Evolutionary conservation across 1,139 yeast genomes (phyloP), one percentile per base, ranked within the genome.

Genomic region (Hansenula sp.): DNA sequence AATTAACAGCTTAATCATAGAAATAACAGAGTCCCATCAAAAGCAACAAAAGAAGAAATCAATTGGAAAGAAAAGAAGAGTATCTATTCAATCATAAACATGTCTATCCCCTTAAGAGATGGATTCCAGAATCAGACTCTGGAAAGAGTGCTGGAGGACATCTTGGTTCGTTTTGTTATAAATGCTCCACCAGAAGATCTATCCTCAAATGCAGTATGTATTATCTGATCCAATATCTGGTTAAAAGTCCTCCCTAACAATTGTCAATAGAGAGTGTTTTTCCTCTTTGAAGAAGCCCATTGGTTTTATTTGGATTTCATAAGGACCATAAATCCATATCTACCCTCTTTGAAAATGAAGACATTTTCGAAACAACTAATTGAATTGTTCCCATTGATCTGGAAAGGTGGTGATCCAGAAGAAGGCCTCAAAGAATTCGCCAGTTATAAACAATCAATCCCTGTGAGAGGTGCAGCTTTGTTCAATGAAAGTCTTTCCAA

Each of bases 201-300:
- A 41, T 79, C 92, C 26, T 77, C 92, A 18, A 79, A 86, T 36
- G 96, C 89, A 53, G 71, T 57, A 44, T 21, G 42, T 38, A n/a
- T n/a, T n/a, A n/a, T n/a, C 12, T n/a, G 11, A 27, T 17, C 9
- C 20, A 26, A 19, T 21, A 17, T 18, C 11, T 11, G 4, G 25
- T 13, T n/a, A 37, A 13, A 20, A n/a, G 11, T 28, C 9, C 29
- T 18, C 14, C 2, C 28, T 22, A 30, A 28, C 37, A 18, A 22
- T 20, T 26, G 21, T 3, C 14, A 12, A n/a, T 7, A 33, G 26
- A 73, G 98, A 56, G 84, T 90, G 29, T 78, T 89, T 57, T 94
- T 94, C 66, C 96, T 90, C 59, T 82, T 94, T 32, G 99, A 94
- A 69, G 98, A 94, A 62, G 98, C 98, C 2, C 96, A 89, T 56